Base-by-base conservation (phyloP, 2,329 filamentous ascomycete genomes). In the Aureobasidium sp. region DNA sequence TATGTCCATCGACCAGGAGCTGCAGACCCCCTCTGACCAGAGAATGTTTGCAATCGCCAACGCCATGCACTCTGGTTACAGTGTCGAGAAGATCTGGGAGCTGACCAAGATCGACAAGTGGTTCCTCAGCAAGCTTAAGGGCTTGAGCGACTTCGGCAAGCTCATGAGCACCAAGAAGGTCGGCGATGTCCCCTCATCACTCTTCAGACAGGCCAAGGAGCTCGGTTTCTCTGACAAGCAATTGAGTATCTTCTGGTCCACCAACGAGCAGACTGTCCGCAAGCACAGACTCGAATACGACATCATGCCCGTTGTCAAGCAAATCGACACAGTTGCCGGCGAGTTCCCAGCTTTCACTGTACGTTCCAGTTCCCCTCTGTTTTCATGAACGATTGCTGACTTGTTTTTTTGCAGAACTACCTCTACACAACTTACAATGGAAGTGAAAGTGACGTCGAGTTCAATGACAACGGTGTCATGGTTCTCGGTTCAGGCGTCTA, bases 71-170 rank as follows among this genome's bases (percentile, higher is more conserved):
- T 81, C 88, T 62, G 94, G 93, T 36, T 99, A 97, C 78, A 88
- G 86, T 4, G 92, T 97, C 39, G 90, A 97, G 72, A 94, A 96
- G 78, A 96, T 99, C 73, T 97, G 92, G 91, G 90, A 97, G 74
- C 83, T 97, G 79, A 99, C 94, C 71, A 91, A 93, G 78, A 99
- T 99, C 69, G 94, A 97, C 79, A 96, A 95, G 76, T 99, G 94
- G 94, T 99, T 97, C 81, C 78, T 99, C 67, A 86, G 85, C 76
- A 92, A 91, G 75, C 86, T 99, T 62, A 96, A 96, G 84, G 87
- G 88, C 32, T 80, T 99, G 10, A 96, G 87, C 75, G 85, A 96
- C 77, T 97, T 97, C 69, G 86, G 87, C 72, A 93, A 91, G 77
- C 75, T 82, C 29, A 90, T 97, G 85, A 81, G 82, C 63, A 81